Base-by-base conservation (phyloP, 805 yeast genomes). In the Saccharomycopsis capsularis region DNA sequence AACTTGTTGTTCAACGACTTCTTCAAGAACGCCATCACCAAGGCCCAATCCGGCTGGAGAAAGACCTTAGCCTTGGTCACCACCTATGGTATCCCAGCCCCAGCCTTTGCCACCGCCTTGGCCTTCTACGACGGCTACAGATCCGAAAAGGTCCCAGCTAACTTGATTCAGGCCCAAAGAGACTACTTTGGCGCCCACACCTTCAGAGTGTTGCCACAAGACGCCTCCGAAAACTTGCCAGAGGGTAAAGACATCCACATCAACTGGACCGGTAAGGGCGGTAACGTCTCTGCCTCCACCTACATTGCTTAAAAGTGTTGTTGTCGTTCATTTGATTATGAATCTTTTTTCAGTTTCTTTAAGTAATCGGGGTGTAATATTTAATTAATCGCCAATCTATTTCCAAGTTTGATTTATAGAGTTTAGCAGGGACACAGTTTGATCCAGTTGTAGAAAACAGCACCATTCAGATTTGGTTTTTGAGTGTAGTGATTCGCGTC, bases 181-280 rank as follows among this genome's bases (percentile, higher is more conserved):
- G 99, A 91, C 71, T 91, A 89, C 87, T 91, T 91, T 65, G 99
- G 99, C 74, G 98, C 99, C 59, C 99, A 91, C 81, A 93, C 99
- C 65, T 91, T 93, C 89, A 80, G 80, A 70, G 95, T 93, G 57
- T 76, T 89, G 67, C 95, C 95, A 61, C 93, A 91, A 70, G 68
- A 62, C 62, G 96, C 88, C 61, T 75, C 78, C 65, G 88, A 73
- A 47, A 71, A 71, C 66, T 78, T 85, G 72, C 91, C 93, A 74
- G 81, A 71, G 58, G 93, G 78, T 63, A 73, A 79, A 59, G 81
- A 83, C 75, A 84, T 91, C 70, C 99, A 91, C 76, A 78, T 93
- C 66, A 91, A 91, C 93, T 91, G 99, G 99, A 91, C 98, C 59
- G 98, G 98, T 70, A 82, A 81, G 64, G 98, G 99, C 74, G 99